Conservation (phyloP, 129 eudicot species). For the Erigeron canadensis region DNA sequence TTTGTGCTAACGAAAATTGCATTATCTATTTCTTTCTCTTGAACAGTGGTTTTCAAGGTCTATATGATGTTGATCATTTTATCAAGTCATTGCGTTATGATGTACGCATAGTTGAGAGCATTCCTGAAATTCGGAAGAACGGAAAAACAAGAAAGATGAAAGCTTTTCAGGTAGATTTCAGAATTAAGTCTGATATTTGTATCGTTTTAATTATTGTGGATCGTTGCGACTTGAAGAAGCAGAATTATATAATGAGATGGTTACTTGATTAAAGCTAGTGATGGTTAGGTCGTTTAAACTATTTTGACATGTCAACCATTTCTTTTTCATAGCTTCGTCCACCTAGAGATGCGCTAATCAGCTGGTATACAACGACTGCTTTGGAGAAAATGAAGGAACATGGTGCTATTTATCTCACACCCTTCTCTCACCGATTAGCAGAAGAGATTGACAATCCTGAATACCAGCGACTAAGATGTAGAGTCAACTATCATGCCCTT, state of each 20-base stretch:
- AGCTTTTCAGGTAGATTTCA: constrained; percentile 57
- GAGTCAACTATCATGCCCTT: constrained; percentile 97
- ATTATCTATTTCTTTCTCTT: constrained; percentile 18
- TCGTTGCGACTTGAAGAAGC: background rate
- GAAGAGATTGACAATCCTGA: constrained; percentile 91
- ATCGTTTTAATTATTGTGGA: background rate
- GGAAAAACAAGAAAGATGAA: constrained; percentile 82
- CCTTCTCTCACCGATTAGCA: constrained; percentile 89
- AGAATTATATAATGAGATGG: background rate
- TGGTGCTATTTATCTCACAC: constrained; percentile 89
- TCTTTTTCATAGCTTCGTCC: constrained; percentile 57
- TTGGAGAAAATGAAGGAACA: constrained; percentile 89
- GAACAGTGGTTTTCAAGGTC: constrained; percentile 77
- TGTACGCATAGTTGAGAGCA: constrained; percentile 75
- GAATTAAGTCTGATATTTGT: background rate
- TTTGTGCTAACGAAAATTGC: background rate
- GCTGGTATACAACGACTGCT: constrained; percentile 84
- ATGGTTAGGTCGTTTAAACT: background rate
- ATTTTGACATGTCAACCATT: background rate
- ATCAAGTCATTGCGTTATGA: constrained; percentile 77
- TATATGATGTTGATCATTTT: constrained; percentile 86
- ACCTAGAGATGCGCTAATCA: constrained; percentile 87
- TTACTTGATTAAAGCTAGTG: background rate
- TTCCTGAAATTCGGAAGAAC: constrained; percentile 77
- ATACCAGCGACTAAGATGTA: constrained; percentile 89